These are phyloP conservation scores for Mentha longifolia DNA, from an alignment of 257 asterid genomes.

Conservation along the genomic window DNA sequence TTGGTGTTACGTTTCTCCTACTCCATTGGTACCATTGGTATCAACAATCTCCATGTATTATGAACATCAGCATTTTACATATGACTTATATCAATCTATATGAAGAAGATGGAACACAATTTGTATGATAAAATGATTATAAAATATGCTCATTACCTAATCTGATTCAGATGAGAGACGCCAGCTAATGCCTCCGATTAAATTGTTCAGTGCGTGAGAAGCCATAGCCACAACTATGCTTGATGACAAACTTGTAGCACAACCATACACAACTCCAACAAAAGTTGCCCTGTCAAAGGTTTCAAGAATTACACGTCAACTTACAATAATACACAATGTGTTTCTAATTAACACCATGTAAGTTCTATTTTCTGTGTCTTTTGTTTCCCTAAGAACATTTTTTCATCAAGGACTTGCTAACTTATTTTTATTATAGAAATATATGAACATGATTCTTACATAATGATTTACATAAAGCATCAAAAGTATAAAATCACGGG, in stretches of 20 bases:
- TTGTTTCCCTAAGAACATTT: neutral
- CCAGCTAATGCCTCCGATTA: conserved; percentile 75
- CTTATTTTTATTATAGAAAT: too few relatives aligned
- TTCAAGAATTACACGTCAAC: neutral
- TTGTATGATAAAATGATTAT: neutral
- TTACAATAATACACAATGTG: too few relatives aligned
- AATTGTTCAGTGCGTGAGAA: conserved; percentile 84
- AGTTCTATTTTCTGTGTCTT: neutral
- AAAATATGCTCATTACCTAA: neutral
- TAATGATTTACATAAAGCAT: neutral
- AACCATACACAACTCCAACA: conserved; percentile 86
- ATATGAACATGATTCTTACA: neutral
- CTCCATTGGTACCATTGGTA: too few relatives aligned
- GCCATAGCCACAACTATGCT: conserved; percentile 77
- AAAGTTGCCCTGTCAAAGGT: conserved; percentile 76
- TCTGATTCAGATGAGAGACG: conserved; percentile 55
- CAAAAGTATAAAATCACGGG: neutral
- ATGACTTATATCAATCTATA: too few relatives aligned
- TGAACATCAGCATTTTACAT: neutral
- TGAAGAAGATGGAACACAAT: too few relatives aligned
- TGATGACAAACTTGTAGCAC: conserved; percentile 55
- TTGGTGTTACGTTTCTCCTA: too few relatives aligned
- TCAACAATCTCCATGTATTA: too few relatives aligned
- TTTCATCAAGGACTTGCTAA: neutral
- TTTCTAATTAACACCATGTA: neutral